phyloP scores from a whole-genome alignment of 2,329 filamentous ascomycete genomes.

The Keithomyces neogunnii region DNA sequence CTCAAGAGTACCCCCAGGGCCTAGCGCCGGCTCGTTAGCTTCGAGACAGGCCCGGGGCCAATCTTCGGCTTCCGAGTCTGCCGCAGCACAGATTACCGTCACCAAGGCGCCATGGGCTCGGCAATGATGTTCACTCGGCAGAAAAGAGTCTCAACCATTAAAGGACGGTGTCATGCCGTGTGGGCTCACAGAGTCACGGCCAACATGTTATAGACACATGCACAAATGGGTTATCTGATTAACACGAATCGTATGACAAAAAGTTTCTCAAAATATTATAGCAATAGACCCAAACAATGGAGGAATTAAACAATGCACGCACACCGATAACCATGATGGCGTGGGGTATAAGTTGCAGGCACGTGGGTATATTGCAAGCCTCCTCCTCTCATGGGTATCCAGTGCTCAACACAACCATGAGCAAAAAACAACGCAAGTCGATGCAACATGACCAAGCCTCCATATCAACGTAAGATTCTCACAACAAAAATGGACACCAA shows the following conservation, averaged over 20 bases:
- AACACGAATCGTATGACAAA: not conserved
- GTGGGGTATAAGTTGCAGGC: conserved; percentile 23
- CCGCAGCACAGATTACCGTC: conserved; percentile 29
- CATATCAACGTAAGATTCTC: not conserved
- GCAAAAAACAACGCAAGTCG: conserved; percentile 7
- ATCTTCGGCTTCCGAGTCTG: conserved; percentile 17
- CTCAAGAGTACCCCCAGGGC: conserved; percentile 24
- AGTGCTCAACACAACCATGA: conserved; percentile 14
- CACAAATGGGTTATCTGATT: not conserved
- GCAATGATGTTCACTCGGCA: conserved; percentile 5
- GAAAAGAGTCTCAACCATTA: not conserved
- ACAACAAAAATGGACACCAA: not conserved
- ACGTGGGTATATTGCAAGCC: conserved; percentile 15
- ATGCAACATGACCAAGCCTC: conserved; percentile 4
- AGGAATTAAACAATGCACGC: conserved; percentile 7
- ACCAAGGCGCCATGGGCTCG: conserved; percentile 41
- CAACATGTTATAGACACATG: no score
- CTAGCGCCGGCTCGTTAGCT: conserved; percentile 17
- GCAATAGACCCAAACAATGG: conserved; percentile 8
- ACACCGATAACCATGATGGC: conserved; percentile 4
- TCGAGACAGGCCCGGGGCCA: conserved; percentile 14
- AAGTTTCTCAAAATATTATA: conserved; percentile 7
- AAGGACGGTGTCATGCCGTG: no score
- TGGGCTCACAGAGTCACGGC: no score
- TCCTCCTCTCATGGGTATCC: conserved; percentile 23